Conservation (phyloP, 164 flowering plant genomes). For the grape (Vitis vinifera) region ASM3070453v1 NC_081811.1:357001-357500, state of each 20-base stretch:
- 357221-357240: no score
- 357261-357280: neutral
- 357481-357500: neutral
- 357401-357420: conserved; percentile 63
- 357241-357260: no score
- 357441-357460: neutral
- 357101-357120: neutral
- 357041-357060: no score
- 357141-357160: neutral
- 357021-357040: no score
- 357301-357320: neutral
- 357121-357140: neutral
- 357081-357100: neutral
- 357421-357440: conserved; percentile 8
- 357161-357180: neutral
- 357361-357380: conserved; percentile 55
- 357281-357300: neutral
- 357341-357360: conserved; percentile 52
- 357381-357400: conserved; percentile 58
- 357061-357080: no score
- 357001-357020: no score
- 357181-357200: neutral
- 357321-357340: neutral
- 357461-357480: neutral
- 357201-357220: no score